Base-by-base conservation (phyloP, 306 rosid genomes). In the Lathyrus tuberosus region DNA sequence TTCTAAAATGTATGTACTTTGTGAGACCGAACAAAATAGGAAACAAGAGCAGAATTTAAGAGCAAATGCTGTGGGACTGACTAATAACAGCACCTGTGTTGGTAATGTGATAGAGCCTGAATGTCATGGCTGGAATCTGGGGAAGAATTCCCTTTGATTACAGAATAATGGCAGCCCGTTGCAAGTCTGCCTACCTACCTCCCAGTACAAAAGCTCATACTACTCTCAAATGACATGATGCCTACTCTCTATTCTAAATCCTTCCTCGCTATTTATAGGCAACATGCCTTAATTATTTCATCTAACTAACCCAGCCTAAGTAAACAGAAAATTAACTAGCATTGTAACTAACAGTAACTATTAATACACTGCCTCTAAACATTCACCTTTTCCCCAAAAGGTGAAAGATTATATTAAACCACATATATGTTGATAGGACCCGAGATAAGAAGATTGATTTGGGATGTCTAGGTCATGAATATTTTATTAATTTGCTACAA, bases 11-110 rank as follows among this genome's bases (percentile, higher is more conserved):
- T 62, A 56, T 41, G 62, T 14, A 70, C 20, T 48, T 24, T 59
- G 24, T 20, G 13, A 59, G 46, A 57, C 63, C 51, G 10, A n/a
- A 51, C 46, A 47, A 40, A 52, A 20, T 48, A 49, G 51, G 54
- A 77, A 16, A 44, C 51, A 49, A 64, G 35, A 59, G 72, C 65
- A 42, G 8, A 78, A 43, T 8, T 52, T 52, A 74, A 60, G 56
- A 74, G 49, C 63, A 70, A 59, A 15, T 44, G 24, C 51, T 60
- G 28, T 51, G 46, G 35, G 52, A 52, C 69, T 53, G 53, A 78
- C 62, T 57, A 65, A 40, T 54, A 48, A 35, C 40, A 30, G 28
- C 31, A 33, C 22, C 37, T 8, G 30, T 13, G 30, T 53, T 40
- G 13, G 31, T 43, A 61, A 64, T 58, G 31, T 28, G 41, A 57